These are phyloP conservation scores for Aurinia saxatilis DNA, from an alignment of 345 rosid species.

Conservation along the genomic window DNA sequence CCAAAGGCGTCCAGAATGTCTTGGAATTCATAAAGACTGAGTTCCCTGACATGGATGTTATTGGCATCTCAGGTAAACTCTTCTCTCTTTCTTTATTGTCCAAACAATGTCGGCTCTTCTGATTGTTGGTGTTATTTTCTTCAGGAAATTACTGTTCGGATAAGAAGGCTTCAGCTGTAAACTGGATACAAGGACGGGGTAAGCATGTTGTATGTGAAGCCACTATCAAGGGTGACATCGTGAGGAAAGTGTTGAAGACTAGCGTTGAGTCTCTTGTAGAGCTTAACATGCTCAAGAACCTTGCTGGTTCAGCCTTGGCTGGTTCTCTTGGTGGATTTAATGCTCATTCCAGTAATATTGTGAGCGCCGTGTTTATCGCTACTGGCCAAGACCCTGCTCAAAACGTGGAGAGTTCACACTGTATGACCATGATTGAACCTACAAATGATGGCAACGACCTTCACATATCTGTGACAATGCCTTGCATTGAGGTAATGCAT, in stretches of 20 bases:
- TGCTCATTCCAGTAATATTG: slow-evolving; percentile 73
- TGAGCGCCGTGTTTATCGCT: slow-evolving; percentile 57
- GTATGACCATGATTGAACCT: slow-evolving; percentile 66
- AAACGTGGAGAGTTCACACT: slow-evolving; percentile 77
- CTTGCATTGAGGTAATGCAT: slow-evolving; percentile 58
- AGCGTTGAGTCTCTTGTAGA: slow-evolving; percentile 56
- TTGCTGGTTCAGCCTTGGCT: slow-evolving; percentile 71
- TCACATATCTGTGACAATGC: slow-evolving; percentile 70
- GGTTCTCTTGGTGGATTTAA: slow-evolving; percentile 80
- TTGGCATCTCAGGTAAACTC: slow-evolving; percentile 47
- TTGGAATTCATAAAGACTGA: slow-evolving; percentile 33
- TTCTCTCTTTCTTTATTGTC: not conserved
- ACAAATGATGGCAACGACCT: slow-evolving; percentile 45
- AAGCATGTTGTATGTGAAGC: slow-evolving; percentile 70
- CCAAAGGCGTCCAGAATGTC: slow-evolving; percentile 55
- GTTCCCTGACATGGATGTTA: slow-evolving; percentile 53
- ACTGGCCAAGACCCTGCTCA: slow-evolving; percentile 89
- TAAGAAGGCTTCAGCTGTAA: slow-evolving; percentile 62
- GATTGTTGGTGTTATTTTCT: not conserved
- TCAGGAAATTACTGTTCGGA: slow-evolving; percentile 63
- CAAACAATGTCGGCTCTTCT: not conserved
- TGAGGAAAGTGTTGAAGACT: slow-evolving; percentile 59
- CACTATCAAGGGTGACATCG: slow-evolving; percentile 47
- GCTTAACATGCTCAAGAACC: slow-evolving; percentile 69
- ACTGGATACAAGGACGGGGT: slow-evolving; percentile 79